Percentiles rank a stretch among this genome's conserved stretches.
Conservation (phyloP, 2,329 filamentous ascomycete species). For the Diaporthe caulivora region DNA sequence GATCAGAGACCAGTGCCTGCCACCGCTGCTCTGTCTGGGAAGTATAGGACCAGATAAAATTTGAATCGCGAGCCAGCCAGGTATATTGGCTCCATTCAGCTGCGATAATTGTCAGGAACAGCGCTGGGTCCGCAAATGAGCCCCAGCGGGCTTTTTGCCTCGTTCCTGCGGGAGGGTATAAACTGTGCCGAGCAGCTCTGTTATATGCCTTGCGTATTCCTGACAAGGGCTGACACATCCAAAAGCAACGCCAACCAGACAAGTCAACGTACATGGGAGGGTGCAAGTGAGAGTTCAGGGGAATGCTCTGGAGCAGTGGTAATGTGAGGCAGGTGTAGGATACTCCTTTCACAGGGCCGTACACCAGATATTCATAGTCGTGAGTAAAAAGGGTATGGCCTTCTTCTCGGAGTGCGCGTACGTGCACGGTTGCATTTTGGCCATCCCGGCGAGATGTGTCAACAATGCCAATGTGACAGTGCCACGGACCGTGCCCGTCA, state of each 20-base stretch:
- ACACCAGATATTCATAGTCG: neutral
- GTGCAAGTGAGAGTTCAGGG: neutral
- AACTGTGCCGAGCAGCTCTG: neutral
- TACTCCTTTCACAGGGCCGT: neutral
- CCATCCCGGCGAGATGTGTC: neutral
- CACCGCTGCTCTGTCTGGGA: neutral
- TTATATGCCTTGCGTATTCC: neutral
- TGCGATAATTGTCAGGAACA: neutral
- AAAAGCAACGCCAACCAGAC: neutral
- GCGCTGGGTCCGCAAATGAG: neutral
- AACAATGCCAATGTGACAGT: neutral
- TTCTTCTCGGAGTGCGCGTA: neutral
- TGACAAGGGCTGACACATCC: neutral
- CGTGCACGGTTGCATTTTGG: neutral
- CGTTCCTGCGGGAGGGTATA: neutral
- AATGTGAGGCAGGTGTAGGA: neutral
- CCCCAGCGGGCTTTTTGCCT: neutral
- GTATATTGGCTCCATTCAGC: neutral
- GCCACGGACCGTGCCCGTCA: accelerated
- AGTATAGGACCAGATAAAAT: neutral
- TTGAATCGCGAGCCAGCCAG: accelerated
- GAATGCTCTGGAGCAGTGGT: neutral
- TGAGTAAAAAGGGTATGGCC: neutral
- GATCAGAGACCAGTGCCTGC: neutral
- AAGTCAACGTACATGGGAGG: neutral